phyloP scores from a whole-genome alignment of 2,329 filamentous ascomycete species.

The Cercospora beticola region DNA sequence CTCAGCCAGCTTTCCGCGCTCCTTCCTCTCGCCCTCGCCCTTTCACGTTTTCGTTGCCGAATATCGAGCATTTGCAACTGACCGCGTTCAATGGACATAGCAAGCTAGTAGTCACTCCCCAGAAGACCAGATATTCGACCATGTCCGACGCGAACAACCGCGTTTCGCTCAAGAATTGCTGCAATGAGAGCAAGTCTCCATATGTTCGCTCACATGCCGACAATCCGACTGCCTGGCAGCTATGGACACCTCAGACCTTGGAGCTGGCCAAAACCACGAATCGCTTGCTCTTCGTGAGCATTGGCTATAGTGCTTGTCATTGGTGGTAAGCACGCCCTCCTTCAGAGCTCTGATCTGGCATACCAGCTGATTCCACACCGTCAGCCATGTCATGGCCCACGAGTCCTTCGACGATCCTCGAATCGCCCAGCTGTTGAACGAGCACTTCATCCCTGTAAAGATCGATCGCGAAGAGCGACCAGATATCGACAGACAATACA shows the following conservation, averaged over 20 bases:
- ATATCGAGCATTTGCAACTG: neutral
- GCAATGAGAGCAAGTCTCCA: conserved; percentile 62
- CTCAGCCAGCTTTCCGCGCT: conserved; percentile 2
- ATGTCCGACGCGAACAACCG: conserved; percentile 19
- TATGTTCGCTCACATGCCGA: conserved; percentile 72
- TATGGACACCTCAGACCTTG: conserved; percentile 75
- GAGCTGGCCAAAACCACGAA: conserved; percentile 76
- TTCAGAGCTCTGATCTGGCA: neutral
- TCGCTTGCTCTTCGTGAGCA: conserved; percentile 86
- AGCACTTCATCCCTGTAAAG: conserved; percentile 85
- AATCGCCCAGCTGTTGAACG: conserved; percentile 79
- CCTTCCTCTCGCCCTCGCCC: neutral
- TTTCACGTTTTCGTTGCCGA: neutral
- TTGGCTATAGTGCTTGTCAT: conserved; percentile 93
- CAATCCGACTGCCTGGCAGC: conserved; percentile 89
- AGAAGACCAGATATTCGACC: conserved; percentile 5
- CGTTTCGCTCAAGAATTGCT: conserved; percentile 50
- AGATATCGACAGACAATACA: conserved; percentile 92
- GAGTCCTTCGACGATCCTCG: conserved; percentile 86
- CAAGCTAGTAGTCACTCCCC: neutral
- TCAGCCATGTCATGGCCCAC: conserved; percentile 78
- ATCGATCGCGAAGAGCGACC: conserved; percentile 92
- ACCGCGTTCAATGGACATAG: conserved; percentile 8
- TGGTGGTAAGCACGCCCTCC: conserved; percentile 49
- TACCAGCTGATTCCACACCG: conserved; percentile 33